Evolutionary conservation across 495 filamentous ascomycete genomes (phyloP), one percentile per base, ranked within the genome.

Genomic region (Aspergillus cavernicola): DNA sequence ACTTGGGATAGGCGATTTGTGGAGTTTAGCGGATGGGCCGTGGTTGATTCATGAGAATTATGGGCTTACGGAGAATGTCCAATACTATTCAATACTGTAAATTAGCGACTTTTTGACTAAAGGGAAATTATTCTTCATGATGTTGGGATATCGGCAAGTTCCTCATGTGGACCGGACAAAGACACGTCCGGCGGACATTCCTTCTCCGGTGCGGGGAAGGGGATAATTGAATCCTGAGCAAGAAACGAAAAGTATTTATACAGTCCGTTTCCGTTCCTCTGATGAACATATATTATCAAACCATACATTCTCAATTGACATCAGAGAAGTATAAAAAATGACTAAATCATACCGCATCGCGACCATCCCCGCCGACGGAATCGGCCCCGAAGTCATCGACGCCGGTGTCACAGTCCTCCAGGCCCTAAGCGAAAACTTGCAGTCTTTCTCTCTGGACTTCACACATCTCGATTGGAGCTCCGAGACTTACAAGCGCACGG

Each of bases 321-420:
- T 12, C 1, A 4, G 24, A 20, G 31, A 47, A 35, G 18, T 4
- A 15, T 4, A n/a, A 24, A 32, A 24, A 32, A 54, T 54, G 52
- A n/a, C 42, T 7, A 49, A 49, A 26, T 31, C 55, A 28, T 79
- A 79, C 60, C 67, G 60, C 32, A 78, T 81, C 37, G 77, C 76
- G 4, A 66, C 70, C 2, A 80, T 81, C 32, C 78, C 78, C 7
- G 78, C 68, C 8, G 78, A 81, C 65, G 78, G 78, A 23, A 81
- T 81, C 51, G 77, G 78, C 2, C 69, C 71, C n/a, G 78, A 81
- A 55, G 77, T 81, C 18, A 74, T 80, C 50, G 49, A 65, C 31
- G 78, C 75, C 12, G 77, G 74, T 6, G 73, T 75, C 39, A 54
- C 57, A 9, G 76, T 74, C n/a, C 62, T 81, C 19, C 53, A 77